Conservation (phyloP, 2,329 filamentous ascomycete genomes). For the Aspergillus pseudoglaucus region DNA sequence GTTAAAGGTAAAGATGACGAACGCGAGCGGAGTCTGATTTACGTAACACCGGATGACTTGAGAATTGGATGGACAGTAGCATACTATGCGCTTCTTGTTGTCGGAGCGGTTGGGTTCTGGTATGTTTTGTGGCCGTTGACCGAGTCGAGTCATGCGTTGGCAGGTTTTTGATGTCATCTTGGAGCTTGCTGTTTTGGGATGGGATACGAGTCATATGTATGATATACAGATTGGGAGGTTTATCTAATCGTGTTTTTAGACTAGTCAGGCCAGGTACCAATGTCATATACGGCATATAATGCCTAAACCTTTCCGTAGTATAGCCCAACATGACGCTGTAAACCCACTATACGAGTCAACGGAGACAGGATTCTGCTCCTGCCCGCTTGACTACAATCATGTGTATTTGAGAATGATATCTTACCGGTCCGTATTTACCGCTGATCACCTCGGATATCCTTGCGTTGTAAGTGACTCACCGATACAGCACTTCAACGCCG, state of each 20-base stretch:
- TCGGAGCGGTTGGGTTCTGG: slow-evolving; percentile 67
- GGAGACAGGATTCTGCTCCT: too few species aligned
- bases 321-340: too few species aligned
- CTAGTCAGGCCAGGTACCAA: too few species aligned
- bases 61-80: slow-evolving; percentile 60
- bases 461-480: too few species aligned
- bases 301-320: too few species aligned
- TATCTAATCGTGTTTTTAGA: not conserved
- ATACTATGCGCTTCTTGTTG: slow-evolving; percentile 73
- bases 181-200: slow-evolving; percentile 18
- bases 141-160: slow-evolving; percentile 39
- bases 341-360: too few species aligned
- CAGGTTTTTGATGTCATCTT: slow-evolving; percentile 2
- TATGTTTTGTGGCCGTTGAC: slow-evolving; percentile 66
- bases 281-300: too few species aligned
- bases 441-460: too few species aligned
- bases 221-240: not conserved
- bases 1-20: slow-evolving; percentile 37
- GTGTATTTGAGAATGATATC: too few species aligned
- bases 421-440: too few species aligned
- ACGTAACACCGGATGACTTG: slow-evolving; percentile 23
- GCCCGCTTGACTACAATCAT: too few species aligned
- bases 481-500: too few species aligned
- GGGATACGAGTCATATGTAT: not conserved
- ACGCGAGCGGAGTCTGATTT: slow-evolving; percentile 9